Base-by-base conservation (phyloP, 495 filamentous ascomycete genomes). In the Xylaria sp. region DNA sequence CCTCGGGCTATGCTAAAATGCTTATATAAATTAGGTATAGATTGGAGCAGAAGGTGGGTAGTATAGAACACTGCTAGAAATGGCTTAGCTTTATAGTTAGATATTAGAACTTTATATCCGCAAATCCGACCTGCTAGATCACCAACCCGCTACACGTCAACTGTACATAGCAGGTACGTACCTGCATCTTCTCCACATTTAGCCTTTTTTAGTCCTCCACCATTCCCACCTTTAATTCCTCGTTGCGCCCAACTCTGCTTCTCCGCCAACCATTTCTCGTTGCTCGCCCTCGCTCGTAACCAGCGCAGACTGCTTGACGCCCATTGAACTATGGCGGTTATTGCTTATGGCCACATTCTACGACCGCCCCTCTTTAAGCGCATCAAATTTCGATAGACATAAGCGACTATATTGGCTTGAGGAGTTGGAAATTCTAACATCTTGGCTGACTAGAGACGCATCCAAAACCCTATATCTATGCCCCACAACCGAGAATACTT, bases 241-340 rank as follows among this genome's bases (percentile, higher is more conserved):
- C 24, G 31, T 57, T 26, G 31, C 53, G 48, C 48, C 50, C 69
- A 12, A 37, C 61, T 46, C 43, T 46, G 24, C 21, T 66, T 66
- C 37, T 66, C 61, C 61, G 33, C 69, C 69, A 71, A 65, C 62
- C 69, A 71, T 58, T 65, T 44, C 50, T 17, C 5, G 21, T 65
- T 3, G 35, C 21, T 43, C 31, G 12, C 69, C 48, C 37, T 61
- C 50, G 52, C 37, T 66, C 37, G 69, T 66, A 59, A 71, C 69
- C 37, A 40, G 21, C 61, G 26, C 24, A 65, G 35, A 21, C 21
- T 24, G n/a, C 68, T 61, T 31, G 19, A 61, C 26, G 31, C 24
- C 50, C 61, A 48, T 65, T 29, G 46, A 35, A 21, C 19, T 37
- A 6, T 71, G 69, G 69, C 69, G 69, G 69, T 40, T 71, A 61